A percentile compares a stretch with the other conserved stretches of the same genome.
Evolutionary conservation across 345 rosid genomes (phyloP).

Genomic region (Cochlearia excelsa): DNA sequence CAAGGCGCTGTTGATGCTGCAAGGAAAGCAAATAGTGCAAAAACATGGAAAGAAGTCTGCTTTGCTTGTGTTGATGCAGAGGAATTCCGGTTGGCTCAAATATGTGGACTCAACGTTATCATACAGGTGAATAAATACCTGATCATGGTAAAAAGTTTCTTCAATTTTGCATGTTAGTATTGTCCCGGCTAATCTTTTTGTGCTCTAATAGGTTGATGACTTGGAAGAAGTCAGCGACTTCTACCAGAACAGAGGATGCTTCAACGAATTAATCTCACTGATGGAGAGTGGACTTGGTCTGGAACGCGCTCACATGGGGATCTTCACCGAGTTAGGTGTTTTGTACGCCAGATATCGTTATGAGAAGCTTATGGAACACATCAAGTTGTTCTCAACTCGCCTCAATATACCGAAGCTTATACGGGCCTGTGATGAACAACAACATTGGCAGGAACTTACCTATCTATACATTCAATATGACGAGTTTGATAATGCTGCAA

Average conservation of each 20-base stretch:
- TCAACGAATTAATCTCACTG: conserved; percentile 93
- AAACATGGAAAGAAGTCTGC: conserved; percentile 99
- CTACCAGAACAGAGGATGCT: conserved; percentile 98
- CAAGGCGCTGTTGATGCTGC: conserved; percentile 99
- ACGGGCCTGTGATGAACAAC: conserved; percentile 98
- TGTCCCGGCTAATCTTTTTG: conserved; percentile 17
- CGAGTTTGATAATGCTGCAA: conserved; percentile 98
- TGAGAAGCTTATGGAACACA: conserved; percentile 99
- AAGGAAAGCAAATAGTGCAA: conserved; percentile 97
- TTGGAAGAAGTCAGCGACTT: conserved; percentile 95
- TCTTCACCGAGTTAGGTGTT: conserved; percentile 97
- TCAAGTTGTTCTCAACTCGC: conserved; percentile 94
- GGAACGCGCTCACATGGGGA: conserved; percentile 99
- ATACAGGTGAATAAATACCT: conserved; percentile 56
- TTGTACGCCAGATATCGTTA: conserved; percentile 94
- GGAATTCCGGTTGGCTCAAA: conserved; percentile 96
- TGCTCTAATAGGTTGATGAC: conserved; percentile 76
- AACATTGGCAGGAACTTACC: conserved; percentile 97
- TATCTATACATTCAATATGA: conserved; percentile 85
- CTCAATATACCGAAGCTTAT: conserved; percentile 98
- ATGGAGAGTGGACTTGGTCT: conserved; percentile 99
- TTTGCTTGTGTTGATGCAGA: conserved; percentile 99
- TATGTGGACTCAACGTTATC: conserved; percentile 93
- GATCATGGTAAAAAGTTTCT: neutral
- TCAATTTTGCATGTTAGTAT: conserved; percentile 17